A percentile compares a stretch with the other conserved stretches of the same genome.
Evolutionary conservation across 1,284 basidiomycete genomes (phyloP).

Genomic region (Ganoderma sp.): DNA sequence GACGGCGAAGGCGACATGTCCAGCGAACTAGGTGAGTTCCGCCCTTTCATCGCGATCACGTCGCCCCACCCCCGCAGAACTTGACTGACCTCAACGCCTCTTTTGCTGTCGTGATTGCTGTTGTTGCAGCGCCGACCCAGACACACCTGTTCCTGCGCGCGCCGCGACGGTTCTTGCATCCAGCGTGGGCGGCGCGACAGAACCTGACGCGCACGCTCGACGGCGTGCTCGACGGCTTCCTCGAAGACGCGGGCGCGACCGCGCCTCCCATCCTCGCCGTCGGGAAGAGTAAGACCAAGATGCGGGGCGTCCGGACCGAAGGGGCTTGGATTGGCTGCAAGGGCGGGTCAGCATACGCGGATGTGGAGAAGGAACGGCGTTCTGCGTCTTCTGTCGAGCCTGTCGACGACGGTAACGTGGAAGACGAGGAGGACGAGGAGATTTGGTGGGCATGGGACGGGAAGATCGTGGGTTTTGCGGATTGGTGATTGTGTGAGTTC

Average conservation of each 20-base stretch:
- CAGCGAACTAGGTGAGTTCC: slow-evolving; percentile 60
- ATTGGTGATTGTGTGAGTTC: slow-evolving; percentile 53
- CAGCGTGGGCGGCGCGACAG: slow-evolving; percentile 76
- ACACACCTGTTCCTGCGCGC: slow-evolving; percentile 74
- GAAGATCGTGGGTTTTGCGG: slow-evolving; percentile 69
- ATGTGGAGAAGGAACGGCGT: slow-evolving; percentile 21
- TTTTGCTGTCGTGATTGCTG: too few relatives aligned
- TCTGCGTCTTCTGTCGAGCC: background rate
- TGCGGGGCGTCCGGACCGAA: slow-evolving; percentile 50
- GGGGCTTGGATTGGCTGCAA: slow-evolving; percentile 62
- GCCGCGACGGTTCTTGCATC: slow-evolving; percentile 71
- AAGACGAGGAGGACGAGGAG: slow-evolving; percentile 67
- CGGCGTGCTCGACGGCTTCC: slow-evolving; percentile 41
- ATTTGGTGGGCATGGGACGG: slow-evolving; percentile 86
- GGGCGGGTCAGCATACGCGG: slow-evolving; percentile 26
- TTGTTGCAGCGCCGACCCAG: slow-evolving; percentile 66
- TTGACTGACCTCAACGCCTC: too few relatives aligned
- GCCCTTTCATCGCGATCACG: too few relatives aligned
- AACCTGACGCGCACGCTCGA: slow-evolving; percentile 49
- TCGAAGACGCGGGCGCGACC: slow-evolving; percentile 43
- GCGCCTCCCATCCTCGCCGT: too few relatives aligned
- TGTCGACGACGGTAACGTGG: background rate
- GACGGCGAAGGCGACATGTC: slow-evolving; percentile 65
- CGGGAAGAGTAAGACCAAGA: slow-evolving; percentile 29
- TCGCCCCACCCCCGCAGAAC: too few relatives aligned